Evolutionary conservation across 1,284 basidiomycete species (phyloP).

Genomic region (Porogramme epimiltina): DNA sequence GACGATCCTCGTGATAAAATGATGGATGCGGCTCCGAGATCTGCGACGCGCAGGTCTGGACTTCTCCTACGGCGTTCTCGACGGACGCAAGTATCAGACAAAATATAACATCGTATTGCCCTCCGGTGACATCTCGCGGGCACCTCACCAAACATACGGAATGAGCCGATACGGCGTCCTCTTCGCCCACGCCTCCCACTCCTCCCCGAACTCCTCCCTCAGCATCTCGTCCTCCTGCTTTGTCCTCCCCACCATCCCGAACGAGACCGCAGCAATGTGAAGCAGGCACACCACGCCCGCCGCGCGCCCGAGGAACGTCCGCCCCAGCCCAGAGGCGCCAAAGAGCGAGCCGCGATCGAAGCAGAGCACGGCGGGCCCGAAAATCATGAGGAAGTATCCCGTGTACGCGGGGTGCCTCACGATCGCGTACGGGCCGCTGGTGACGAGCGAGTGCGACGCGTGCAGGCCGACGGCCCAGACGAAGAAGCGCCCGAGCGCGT

Average conservation of each 20-base stretch:
- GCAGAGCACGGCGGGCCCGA: slow-evolving; percentile 1
- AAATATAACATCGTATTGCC: too few species aligned
- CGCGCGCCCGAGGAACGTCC: background rate
- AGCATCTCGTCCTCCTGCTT: slow-evolving; percentile 3
- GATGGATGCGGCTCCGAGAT: too few species aligned
- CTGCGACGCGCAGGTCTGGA: too few species aligned
- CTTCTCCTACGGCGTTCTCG: too few species aligned
- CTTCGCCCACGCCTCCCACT: slow-evolving; percentile 9
- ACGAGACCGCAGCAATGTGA: too few species aligned
- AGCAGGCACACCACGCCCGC: background rate
- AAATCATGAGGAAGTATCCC: background rate
- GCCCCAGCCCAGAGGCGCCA: slow-evolving; percentile 2
- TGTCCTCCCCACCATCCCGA: background rate
- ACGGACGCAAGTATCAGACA: too few species aligned
- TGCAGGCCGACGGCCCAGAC: slow-evolving; percentile 15
- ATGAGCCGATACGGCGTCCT: slow-evolving; percentile 5
- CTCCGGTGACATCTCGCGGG: too few species aligned
- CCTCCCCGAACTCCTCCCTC: slow-evolving; percentile 3
- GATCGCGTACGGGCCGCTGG: slow-evolving; percentile 16
- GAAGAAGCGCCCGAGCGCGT: slow-evolving; percentile 13
- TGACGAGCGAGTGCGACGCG: slow-evolving; percentile 15
- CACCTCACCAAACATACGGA: slow-evolving; percentile 2
- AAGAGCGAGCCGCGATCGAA: background rate
- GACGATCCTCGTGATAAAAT: too few species aligned
- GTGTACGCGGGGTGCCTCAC: slow-evolving; percentile 20